phyloP scores from a whole-genome alignment of 495 filamentous ascomycete genomes.

The Aspergillus funiculosus region DNA sequence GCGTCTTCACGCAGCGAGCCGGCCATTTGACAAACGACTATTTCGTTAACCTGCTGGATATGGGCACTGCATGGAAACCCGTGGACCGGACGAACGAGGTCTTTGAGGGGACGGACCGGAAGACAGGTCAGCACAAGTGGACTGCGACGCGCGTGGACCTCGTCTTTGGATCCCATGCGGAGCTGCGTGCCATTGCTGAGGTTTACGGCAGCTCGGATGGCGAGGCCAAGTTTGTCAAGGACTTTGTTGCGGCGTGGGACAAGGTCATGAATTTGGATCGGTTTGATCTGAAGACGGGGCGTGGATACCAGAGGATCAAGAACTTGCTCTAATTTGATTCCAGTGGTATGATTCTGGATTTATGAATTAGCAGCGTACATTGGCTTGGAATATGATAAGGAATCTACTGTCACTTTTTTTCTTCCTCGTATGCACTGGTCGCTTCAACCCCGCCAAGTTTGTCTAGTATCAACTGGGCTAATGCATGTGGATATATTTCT shows the following conservation, averaged over 20 bases:
- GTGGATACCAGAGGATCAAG: no score
- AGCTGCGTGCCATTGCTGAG: conserved; percentile 63
- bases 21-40: conserved; percentile 69
- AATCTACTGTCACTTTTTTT: no score
- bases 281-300: conserved; percentile 53
- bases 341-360: no score
- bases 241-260: conserved; percentile 64
- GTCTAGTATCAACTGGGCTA: no score
- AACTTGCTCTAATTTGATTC: no score
- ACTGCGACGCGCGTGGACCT: conserved; percentile 61
- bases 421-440: no score
- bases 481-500: no score
- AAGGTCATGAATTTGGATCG: conserved; percentile 70
- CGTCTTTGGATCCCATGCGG: conserved; percentile 63
- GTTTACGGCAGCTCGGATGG: conserved; percentile 53
- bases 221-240: conserved; percentile 57
- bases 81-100: conserved; percentile 40
- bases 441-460: no score
- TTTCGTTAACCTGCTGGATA: conserved; percentile 68
- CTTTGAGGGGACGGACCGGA: conserved; percentile 60
- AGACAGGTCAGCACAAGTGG: conserved; percentile 63
- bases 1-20: conserved; percentile 57
- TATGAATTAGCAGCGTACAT: no score
- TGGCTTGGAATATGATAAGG: no score
- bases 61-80: conserved; percentile 56